A percentile compares a stretch with the other conserved stretches of the same genome.
Evolutionary conservation across 345 rosid species (phyloP).

Genomic region (Linum usitatissimum): DNA sequence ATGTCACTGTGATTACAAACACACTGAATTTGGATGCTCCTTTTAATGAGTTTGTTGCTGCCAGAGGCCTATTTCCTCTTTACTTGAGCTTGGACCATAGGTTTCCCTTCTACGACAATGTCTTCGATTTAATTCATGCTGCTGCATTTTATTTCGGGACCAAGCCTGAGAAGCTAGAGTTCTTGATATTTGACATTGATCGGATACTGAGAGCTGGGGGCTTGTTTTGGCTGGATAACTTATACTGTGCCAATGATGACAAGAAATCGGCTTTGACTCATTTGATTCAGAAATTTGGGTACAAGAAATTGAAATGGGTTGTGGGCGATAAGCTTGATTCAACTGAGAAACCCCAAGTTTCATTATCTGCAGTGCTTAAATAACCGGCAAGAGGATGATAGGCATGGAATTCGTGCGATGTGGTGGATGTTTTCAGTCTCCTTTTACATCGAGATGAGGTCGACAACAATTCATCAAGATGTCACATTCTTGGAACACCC

Average conservation of each 20-base stretch:
- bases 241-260: constrained; percentile 49
- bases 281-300: constrained; percentile 70
- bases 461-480: too few relatives aligned
- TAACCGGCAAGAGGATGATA: constrained; percentile 54
- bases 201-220: constrained; percentile 76
- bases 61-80: constrained; percentile 78
- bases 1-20: constrained; percentile 64
- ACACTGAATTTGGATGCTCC: constrained; percentile 76
- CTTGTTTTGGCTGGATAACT: constrained; percentile 80
- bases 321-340: constrained; percentile 67
- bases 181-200: constrained; percentile 89
- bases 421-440: too few relatives aligned
- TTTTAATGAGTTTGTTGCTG: constrained; percentile 66
- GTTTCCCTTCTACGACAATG: constrained; percentile 83
- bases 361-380: constrained; percentile 82
- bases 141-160: constrained; percentile 57
- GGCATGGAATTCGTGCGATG: too few relatives aligned
- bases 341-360: constrained; percentile 40
- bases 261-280: constrained; percentile 65
- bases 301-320: constrained; percentile 92
- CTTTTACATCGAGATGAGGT: too few relatives aligned
- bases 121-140: constrained; percentile 66
- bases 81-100: constrained; percentile 82
- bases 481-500: background rate
- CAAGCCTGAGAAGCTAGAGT: constrained; percentile 70